These are phyloP conservation scores for Bipolaris victoriae DNA, from an alignment of 2,329 filamentous ascomycete species.

Conservation along the genomic window DNA sequence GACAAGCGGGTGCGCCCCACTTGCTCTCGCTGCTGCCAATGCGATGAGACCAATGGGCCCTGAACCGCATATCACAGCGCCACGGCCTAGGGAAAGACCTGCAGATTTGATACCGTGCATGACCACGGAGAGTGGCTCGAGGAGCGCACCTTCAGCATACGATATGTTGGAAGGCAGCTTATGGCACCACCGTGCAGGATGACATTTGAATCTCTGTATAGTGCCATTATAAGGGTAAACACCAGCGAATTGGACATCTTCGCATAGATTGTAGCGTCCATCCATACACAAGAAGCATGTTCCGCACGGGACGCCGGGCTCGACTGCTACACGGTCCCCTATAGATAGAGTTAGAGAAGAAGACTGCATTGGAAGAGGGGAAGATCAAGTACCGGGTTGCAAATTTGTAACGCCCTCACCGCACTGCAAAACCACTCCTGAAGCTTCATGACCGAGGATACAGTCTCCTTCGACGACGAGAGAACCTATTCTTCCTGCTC, in stretches of 20 bases:
- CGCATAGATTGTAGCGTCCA: constrained; percentile 69
- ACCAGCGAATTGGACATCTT: constrained; percentile 66
- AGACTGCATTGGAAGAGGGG: not conserved
- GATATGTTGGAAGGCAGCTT: constrained; percentile 62
- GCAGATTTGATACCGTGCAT: constrained; percentile 65
- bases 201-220: constrained; percentile 66
- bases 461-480: constrained; percentile 68
- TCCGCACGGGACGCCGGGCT: constrained; percentile 69
- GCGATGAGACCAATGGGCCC: constrained; percentile 70
- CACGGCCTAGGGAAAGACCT: constrained; percentile 61
- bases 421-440: constrained; percentile 64
- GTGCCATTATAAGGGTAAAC: constrained; percentile 67
- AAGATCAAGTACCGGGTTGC: constrained; percentile 48
- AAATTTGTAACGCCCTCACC: constrained; percentile 62
- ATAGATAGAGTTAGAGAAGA: not conserved
- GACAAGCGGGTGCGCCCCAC: constrained; percentile 67
- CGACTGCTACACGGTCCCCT: constrained; percentile 70
- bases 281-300: constrained; percentile 64
- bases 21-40: constrained; percentile 65
- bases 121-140: constrained; percentile 69
- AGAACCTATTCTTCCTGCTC: constrained; percentile 66
- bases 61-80: constrained; percentile 62
- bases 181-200: constrained; percentile 62
- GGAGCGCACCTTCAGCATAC: constrained; percentile 65
- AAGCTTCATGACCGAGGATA: constrained; percentile 70